A percentile compares a stretch with the other conserved stretches of the same genome.
Evolutionary conservation across 2,329 filamentous ascomycete species (phyloP).

Genomic region (Sordariomycetes sp.): DNA sequence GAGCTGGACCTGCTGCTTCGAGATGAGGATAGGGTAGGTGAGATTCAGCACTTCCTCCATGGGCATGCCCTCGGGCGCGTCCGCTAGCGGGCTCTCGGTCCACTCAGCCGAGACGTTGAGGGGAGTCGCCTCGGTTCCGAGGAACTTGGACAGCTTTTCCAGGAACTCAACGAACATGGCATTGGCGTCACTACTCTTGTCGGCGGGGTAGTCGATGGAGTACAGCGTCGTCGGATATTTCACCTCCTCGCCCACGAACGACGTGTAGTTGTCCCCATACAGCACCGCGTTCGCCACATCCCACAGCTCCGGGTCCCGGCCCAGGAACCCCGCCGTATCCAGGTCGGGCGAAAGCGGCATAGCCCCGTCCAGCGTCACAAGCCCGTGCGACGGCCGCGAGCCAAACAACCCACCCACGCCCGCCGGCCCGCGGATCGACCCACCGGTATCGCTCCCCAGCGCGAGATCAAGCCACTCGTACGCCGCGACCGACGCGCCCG

Average conservation of each 20-base stretch:
- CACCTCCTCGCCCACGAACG: constrained; percentile 10
- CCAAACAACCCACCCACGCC: constrained; percentile 30
- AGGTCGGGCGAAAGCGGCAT: constrained; percentile 27
- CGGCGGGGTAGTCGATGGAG: constrained; percentile 16
- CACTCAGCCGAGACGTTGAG: constrained; percentile 15
- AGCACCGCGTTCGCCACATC: constrained; percentile 18
- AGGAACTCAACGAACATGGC: constrained; percentile 16
- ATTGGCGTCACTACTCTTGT: constrained; percentile 7
- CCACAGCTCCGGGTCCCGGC: constrained; percentile 23
- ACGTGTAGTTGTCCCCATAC: constrained; percentile 22
- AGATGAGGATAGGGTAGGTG: constrained; percentile 24
- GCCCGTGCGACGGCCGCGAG: constrained; percentile 28
- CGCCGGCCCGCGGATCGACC: constrained; percentile 33
- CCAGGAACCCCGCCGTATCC: constrained; percentile 33
- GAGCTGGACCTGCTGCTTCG: constrained; percentile 23
- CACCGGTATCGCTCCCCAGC: constrained; percentile 31
- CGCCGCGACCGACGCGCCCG: constrained; percentile 23
- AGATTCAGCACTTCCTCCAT: constrained; percentile 16
- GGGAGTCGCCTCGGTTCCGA: constrained; percentile 10
- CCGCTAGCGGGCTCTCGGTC: constrained; percentile 8
- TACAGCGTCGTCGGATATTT: constrained; percentile 19
- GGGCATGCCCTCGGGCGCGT: not conserved
- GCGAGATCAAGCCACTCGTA: constrained; percentile 34
- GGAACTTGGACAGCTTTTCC: constrained; percentile 14
- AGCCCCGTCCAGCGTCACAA: constrained; percentile 27